Conservation (phyloP, 441 rosid species). For the Geranium incanum region DNA sequence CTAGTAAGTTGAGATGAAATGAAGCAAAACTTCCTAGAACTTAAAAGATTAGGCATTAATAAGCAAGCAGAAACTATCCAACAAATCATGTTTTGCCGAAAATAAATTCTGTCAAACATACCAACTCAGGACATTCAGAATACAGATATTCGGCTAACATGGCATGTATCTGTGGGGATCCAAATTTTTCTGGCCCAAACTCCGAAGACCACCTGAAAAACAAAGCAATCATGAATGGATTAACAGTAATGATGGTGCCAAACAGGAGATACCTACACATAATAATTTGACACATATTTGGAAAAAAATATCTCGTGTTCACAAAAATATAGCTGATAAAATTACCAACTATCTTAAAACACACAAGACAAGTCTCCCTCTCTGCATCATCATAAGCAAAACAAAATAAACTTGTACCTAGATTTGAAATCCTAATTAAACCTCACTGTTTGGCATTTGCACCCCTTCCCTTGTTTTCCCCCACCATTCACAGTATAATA, state of each 20-base stretch:
- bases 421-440: not conserved
- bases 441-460: not conserved
- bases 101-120: constrained; percentile 29
- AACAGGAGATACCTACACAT: not conserved
- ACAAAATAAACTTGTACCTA: not conserved
- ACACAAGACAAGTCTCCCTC: not conserved
- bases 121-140: constrained; percentile 86
- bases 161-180: constrained; percentile 65
- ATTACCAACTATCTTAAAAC: not conserved
- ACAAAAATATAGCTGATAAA: too few species aligned
- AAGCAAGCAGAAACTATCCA: not conserved
- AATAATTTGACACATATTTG: not conserved
- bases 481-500: too few species aligned
- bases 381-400: not conserved
- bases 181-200: constrained; percentile 59
- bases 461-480: too few species aligned
- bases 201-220: constrained; percentile 77
- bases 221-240: not conserved
- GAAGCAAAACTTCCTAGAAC: not conserved
- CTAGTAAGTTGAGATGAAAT: not conserved
- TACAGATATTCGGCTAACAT: constrained; percentile 86
- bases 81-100: not conserved
- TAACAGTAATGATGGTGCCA: not conserved
- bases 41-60: not conserved
- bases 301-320: not conserved